Base-by-base conservation (phyloP, 1,284 basidiomycete species). In the Ceratobasidium sp. region DNA sequence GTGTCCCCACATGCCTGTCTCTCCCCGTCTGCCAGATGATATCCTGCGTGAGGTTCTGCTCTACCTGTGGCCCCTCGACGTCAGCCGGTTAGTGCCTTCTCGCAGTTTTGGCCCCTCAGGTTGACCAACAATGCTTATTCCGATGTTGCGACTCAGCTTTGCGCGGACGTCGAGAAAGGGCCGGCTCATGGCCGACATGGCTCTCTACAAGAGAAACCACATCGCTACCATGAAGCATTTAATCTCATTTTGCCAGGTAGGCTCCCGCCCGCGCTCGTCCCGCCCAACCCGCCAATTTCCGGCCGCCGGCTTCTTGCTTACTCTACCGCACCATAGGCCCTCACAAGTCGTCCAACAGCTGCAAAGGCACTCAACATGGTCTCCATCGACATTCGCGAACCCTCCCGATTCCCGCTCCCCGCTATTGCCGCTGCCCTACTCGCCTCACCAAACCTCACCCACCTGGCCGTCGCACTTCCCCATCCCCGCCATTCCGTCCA, bases 341-440 rank as follows among this genome's bases (percentile, higher is more conserved):
- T 71, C 15, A 71, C 67, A 11, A 59, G 24, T 17, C 67, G 67
- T 8, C 19, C 54, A 29, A 59, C 67, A 45, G 67, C 67, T 15
- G 53, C 67, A 47, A 59, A 54, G 27, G 67, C 67, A 45, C 67
- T 71, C 54, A 71, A 60, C 54, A 71, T 71, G 67, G 54, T 71
- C 11, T 71, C 67, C 36, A 71, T 71, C 54, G 67, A 71, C 54
- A 60, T 60, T n/a, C 67, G 67, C 24, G 67, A 71, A 44, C 67
- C 41, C 14, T 31, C 44, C 33, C 67, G 67, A 6, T 33, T 71
- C 51, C 56, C 67, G 17, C 33, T 60, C 6, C 19, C 54, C 0
- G 67, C 67, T 7, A 56, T 71, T 24, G 67, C 67, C 27, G 56
- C 67, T 33, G 67, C 67, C 1, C 54, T 71, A 22, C 54, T 71